Conservation (phyloP, 352 stramenopile species). For the Phytophthora aleatoria region DNA sequence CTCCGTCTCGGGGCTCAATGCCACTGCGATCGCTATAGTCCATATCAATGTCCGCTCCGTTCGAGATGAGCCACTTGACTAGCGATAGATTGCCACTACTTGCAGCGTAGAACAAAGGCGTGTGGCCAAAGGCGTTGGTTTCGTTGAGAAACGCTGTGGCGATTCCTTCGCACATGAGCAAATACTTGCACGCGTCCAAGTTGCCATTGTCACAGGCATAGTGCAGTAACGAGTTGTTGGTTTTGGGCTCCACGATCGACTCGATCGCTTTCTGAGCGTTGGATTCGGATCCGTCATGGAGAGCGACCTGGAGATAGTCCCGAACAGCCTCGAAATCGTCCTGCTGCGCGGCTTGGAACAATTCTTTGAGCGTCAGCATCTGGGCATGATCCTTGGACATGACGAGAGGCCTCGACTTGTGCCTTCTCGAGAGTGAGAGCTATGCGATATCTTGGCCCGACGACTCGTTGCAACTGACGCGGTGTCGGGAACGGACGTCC, state of each 20-base stretch:
- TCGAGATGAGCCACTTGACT: constrained; percentile 87
- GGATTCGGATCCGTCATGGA: constrained; percentile 36
- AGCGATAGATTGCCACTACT: constrained; percentile 74
- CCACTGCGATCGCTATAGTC: constrained; percentile 73
- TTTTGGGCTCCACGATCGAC: constrained; percentile 63
- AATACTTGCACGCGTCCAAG: constrained; percentile 78
- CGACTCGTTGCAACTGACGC: constrained; percentile 21
- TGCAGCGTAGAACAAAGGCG: constrained; percentile 78
- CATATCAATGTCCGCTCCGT: constrained; percentile 81
- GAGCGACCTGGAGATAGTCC: constrained; percentile 61
- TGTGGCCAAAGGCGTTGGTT: constrained; percentile 77
- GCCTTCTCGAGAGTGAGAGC: constrained; percentile 11
- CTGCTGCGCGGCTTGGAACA: constrained; percentile 72
- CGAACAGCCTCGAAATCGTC: constrained; percentile 67
- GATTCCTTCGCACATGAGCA: constrained; percentile 79
- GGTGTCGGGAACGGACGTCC: not conserved
- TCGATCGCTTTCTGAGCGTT: constrained; percentile 31
- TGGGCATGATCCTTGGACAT: constrained; percentile 24
- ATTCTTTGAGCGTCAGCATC: constrained; percentile 57
- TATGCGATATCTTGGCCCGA: constrained; percentile 18
- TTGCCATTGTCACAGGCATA: constrained; percentile 87
- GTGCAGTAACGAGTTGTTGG: constrained; percentile 76
- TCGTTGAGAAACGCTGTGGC: constrained; percentile 68
- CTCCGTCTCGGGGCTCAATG: constrained; percentile 52
- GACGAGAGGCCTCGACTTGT: not conserved